Evolutionary conservation across 2,329 filamentous ascomycete genomes (phyloP), one percentile per base, ranked within the genome.

Genomic region (Pseudogymnoascus sp.): DNA sequence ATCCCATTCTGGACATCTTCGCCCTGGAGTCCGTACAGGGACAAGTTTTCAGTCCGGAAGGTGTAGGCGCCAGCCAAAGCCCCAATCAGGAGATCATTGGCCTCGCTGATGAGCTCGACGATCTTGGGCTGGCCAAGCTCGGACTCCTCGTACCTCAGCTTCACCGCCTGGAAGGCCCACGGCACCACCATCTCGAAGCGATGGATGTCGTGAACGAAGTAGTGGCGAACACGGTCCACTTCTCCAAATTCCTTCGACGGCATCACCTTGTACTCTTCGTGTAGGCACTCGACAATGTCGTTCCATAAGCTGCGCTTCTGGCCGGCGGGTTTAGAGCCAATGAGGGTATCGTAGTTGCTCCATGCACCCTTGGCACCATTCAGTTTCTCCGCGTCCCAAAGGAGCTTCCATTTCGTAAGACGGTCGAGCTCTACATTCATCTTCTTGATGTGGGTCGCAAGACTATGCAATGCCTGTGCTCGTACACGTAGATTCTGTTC

Each of bases 341-440:
- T 79, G 59, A 87, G 87, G 6, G 79, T 77, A 70, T 96, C 89
- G 69, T 96, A 91, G 60, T 84, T 80, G 64, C 85, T 86, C 91
- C 93, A 97, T 37, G 97, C 80, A 50, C 85, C 80, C 63, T 83
- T 81, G 15, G 91, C 90, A 36, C 91, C 89, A 43, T 88, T 85
- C 75, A 97, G 82, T 74, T 92, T 96, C 73, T 99, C 94, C 0
- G 93, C 93, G 69, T 93, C 86, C 79, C 86, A 89, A n/a, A 99
- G 77, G 33, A 99, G 75, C 64, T 82, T 80, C 91, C 92, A 97
- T 66, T 86, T 85, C 1, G 86, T 86, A 22, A 76, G 76, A 39
- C 84, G 82, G 65, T 88, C 84, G 5, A 97, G 73, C 2, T 83
- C 77, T 25, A 85, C 79, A 63, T 85, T 86, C 33, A 87, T 85